Conservation (phyloP, 1,284 basidiomycete species). For the Spongispora temasekensis region DNA sequence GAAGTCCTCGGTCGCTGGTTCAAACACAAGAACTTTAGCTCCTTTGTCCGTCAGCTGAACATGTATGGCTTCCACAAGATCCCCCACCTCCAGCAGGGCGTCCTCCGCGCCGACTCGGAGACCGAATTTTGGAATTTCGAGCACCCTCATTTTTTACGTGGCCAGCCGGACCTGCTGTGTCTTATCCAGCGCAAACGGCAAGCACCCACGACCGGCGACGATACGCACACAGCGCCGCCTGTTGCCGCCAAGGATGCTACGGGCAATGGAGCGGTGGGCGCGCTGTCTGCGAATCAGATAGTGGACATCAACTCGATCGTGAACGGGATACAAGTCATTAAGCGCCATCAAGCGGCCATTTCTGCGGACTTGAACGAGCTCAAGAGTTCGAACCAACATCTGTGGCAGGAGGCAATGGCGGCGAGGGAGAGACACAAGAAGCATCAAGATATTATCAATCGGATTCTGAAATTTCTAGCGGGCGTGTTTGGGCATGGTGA, state of each 20-base stretch:
- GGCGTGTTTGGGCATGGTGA: conserved; percentile 80
- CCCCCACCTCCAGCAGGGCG: conserved; percentile 94
- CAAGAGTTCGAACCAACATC: conserved; percentile 83
- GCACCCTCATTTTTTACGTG: conserved; percentile 87
- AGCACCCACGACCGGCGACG: conserved; percentile 34
- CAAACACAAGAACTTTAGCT: conserved; percentile 94
- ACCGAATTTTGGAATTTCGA: conserved; percentile 94
- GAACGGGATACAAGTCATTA: conserved; percentile 85
- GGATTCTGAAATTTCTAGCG: conserved; percentile 93
- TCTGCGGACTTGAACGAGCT: conserved; percentile 87
- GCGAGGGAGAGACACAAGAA: conserved; percentile 82
- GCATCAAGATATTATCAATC: conserved; percentile 96
- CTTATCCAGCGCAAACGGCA: conserved; percentile 84
- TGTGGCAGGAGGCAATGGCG: conserved; percentile 91
- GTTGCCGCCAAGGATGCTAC: conserved; percentile 17
- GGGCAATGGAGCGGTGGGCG: conserved; percentile 17
- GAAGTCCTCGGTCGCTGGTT: conserved; percentile 94
- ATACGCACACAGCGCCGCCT: conserved; percentile 10
- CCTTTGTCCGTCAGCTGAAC: conserved; percentile 95
- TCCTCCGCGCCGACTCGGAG: conserved; percentile 79
- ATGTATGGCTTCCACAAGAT: conserved; percentile 98
- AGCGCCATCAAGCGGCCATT: conserved; percentile 89
- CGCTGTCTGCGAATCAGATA: conserved; percentile 48
- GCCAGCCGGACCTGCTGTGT: conserved; percentile 88
- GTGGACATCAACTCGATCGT: conserved; percentile 78